Conservation (phyloP, 352 stramenopile species). For the Pythium apleroticum region DNA sequence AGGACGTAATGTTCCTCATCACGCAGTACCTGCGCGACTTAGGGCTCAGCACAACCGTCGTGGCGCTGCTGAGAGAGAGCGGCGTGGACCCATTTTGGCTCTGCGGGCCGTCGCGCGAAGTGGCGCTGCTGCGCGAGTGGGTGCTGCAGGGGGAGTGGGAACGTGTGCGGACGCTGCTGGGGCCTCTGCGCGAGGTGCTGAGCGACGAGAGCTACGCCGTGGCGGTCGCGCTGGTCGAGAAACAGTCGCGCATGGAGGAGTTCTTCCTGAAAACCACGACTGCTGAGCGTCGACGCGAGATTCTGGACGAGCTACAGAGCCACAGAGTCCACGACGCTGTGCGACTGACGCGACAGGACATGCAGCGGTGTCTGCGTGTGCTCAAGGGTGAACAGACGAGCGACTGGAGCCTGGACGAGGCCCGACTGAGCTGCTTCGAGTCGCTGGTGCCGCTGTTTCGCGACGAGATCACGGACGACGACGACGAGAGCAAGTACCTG, state of each 20-base stretch:
- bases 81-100: conserved; percentile 59
- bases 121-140: conserved; percentile 53
- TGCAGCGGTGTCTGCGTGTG: conserved; percentile 14
- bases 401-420: conserved; percentile 32
- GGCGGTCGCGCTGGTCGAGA: conserved; percentile 31
- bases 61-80: conserved; percentile 54
- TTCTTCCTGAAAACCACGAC: conserved; percentile 17
- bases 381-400: conserved; percentile 2
- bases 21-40: conserved; percentile 42
- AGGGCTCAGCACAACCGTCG: conserved; percentile 37
- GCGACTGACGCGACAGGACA: conserved; percentile 15
- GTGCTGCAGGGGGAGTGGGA: conserved; percentile 49
- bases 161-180: conserved; percentile 37
- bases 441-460: conserved; percentile 47
- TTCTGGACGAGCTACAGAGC: conserved; percentile 19
- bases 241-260: conserved; percentile 40
- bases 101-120: conserved; percentile 43
- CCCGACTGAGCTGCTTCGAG: conserved; percentile 49
- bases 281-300: background rate
- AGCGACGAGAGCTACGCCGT: conserved; percentile 20
- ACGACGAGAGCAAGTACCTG: conserved; percentile 54
- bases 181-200: conserved; percentile 31
- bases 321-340: background rate
- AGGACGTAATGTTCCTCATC: conserved; percentile 57
- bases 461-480: conserved; percentile 30